Percentiles rank a stretch among this genome's conserved stretches.
phyloP scores from a whole-genome alignment of 495 filamentous ascomycete genomes.

The Hypoxylon intermedium region DNA sequence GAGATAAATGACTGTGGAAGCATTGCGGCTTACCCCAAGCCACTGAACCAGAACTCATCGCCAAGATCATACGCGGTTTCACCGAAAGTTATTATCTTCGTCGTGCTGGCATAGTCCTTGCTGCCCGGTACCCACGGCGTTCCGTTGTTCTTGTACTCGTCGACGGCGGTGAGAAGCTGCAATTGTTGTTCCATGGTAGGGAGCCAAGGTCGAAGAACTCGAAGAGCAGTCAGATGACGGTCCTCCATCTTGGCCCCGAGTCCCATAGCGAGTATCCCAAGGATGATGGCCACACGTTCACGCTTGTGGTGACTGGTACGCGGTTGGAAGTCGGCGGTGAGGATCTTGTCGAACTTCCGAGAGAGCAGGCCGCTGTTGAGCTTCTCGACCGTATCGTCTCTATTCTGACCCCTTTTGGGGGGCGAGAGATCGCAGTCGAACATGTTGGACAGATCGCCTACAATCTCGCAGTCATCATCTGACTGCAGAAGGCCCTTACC shows the following conservation, averaged over 20 bases:
- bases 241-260: conserved; percentile 17
- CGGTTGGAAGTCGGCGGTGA: conserved; percentile 13
- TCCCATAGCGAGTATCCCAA: conserved; percentile 30
- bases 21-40: conserved; percentile 31
- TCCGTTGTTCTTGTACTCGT: conserved; percentile 36
- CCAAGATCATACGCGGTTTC: conserved; percentile 6
- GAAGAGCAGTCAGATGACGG: conserved; percentile 10
- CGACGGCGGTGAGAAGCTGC: conserved; percentile 29
- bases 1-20: neutral
- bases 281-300: conserved; percentile 24
- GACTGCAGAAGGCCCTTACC: conserved; percentile 35
- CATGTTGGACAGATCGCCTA: conserved; percentile 14
- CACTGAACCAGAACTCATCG: conserved; percentile 29
- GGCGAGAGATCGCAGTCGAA: conserved; percentile 14
- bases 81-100: neutral
- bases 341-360: conserved; percentile 21
- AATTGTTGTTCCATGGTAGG: conserved; percentile 34
- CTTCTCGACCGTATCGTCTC: neutral
- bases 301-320: conserved; percentile 17
- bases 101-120: conserved; percentile 6
- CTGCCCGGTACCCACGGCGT: conserved; percentile 27
- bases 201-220: conserved; percentile 28
- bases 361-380: conserved; percentile 25
- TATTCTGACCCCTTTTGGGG: neutral
- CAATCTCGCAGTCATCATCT: conserved; percentile 29